phyloP scores from a whole-genome alignment of 345 rosid genomes.

The Gossypium anomalum region DNA sequence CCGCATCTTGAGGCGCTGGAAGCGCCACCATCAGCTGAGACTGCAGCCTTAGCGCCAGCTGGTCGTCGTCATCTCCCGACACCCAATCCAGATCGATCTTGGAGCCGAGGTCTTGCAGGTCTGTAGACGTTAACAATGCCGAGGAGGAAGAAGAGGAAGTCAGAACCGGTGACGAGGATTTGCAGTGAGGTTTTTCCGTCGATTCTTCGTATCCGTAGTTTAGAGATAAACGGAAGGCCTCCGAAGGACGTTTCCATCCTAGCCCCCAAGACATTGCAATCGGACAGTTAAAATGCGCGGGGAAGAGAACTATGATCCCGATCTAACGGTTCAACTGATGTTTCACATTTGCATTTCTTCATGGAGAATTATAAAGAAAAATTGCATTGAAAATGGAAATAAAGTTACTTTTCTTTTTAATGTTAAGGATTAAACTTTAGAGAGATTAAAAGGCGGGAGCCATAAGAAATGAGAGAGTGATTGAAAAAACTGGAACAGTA shows the following conservation, averaged over 20 bases:
- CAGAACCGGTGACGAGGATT: slow-evolving; percentile 38
- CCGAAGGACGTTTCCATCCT: slow-evolving; percentile 92
- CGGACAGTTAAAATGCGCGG: background rate
- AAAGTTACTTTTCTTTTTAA: background rate
- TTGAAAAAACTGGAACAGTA: background rate
- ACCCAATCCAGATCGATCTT: slow-evolving; percentile 88
- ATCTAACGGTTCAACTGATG: slow-evolving; percentile 23
- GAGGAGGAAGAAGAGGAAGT: slow-evolving; percentile 36
- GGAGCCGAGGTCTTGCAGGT: slow-evolving; percentile 58
- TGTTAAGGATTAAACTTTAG: background rate
- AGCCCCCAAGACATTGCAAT: slow-evolving; percentile 90
- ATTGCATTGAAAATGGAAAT: background rate
- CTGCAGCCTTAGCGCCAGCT: slow-evolving; percentile 73
- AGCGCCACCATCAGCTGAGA: slow-evolving; percentile 94
- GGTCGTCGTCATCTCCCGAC: slow-evolving; percentile 86
- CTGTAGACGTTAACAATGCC: slow-evolving; percentile 33
- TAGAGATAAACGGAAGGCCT: slow-evolving; percentile 71
- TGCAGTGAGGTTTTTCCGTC: slow-evolving; percentile 41
- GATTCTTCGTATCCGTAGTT: slow-evolving; percentile 67
- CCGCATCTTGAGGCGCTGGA: slow-evolving; percentile 79
- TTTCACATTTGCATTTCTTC: background rate
- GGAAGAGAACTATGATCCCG: slow-evolving; percentile 20
- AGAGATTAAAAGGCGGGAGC: background rate
- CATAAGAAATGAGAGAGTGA: background rate
- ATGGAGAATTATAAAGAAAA: background rate